A percentile compares a stretch with the other conserved stretches of the same genome.
Evolutionary conservation across 129 eudicot genomes (phyloP).

Genomic region (Tanacetum coccineum): DNA sequence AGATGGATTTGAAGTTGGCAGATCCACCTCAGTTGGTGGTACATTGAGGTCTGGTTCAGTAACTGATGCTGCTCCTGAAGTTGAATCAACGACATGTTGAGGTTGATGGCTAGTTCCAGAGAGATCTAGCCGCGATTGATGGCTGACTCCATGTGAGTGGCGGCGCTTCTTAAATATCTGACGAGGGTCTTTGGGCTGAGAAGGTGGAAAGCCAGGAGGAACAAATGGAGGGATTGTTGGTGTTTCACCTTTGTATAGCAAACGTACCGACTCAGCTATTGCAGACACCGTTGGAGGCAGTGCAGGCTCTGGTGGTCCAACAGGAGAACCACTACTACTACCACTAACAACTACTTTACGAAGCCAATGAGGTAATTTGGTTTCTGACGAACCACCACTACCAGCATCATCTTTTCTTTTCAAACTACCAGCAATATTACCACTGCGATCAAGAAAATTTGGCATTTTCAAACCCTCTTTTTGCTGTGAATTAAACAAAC

Average conservation of each 20-base stretch:
- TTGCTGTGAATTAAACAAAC: conserved; percentile 25
- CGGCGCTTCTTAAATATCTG: conserved; percentile 36
- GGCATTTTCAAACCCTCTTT: conserved; percentile 33
- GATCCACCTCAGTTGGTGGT: conserved; percentile 21
- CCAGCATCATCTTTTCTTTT: conserved; percentile 41
- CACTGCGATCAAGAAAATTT: conserved; percentile 22
- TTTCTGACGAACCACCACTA: conserved; percentile 37
- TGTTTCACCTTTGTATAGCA: conserved; percentile 52
- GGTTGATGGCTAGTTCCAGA: conserved; percentile 36
- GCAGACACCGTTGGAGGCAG: conserved; percentile 79
- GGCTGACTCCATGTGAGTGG: conserved; percentile 16
- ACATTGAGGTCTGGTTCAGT: conserved; percentile 38
- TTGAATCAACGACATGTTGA: conserved; percentile 27
- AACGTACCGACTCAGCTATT: conserved; percentile 77
- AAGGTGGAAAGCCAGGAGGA: conserved; percentile 61
- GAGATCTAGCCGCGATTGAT: conserved; percentile 26
- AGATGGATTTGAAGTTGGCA: conserved; percentile 25
- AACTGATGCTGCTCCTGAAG: conserved; percentile 33
- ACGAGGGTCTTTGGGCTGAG: conserved; percentile 71
- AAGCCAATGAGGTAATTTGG: conserved; percentile 91
- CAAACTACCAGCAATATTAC: conserved; percentile 3
- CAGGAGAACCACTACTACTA: conserved; percentile 20
- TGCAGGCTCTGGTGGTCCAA: conserved; percentile 36
- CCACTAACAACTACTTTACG: conserved; percentile 65
- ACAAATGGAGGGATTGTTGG: conserved; percentile 78